Evolutionary conservation across 1,284 basidiomycete species (phyloP).

Genomic region (Cystobasidiaceae sp.): DNA sequence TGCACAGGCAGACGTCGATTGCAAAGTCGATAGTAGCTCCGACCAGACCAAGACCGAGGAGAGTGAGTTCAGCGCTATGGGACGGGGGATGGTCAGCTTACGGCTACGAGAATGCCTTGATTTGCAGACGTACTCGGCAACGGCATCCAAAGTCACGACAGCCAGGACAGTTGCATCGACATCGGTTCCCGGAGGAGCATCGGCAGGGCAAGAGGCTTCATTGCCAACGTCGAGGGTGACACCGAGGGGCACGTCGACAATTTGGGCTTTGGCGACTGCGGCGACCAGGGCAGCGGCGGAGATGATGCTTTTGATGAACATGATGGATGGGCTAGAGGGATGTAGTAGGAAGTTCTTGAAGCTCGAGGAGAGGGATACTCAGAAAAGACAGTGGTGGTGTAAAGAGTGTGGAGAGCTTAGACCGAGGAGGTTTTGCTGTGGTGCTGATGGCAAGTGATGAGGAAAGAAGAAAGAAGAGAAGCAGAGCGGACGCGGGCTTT

Average conservation of each 20-base stretch:
- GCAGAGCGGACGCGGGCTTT: neutral
- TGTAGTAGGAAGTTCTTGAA: neutral
- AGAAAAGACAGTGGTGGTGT: neutral
- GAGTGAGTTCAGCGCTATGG: neutral
- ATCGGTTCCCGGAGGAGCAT: constrained; percentile 6
- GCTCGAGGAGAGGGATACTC: no score
- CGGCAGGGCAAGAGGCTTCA: constrained; percentile 4
- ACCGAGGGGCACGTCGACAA: neutral
- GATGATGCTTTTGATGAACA: neutral
- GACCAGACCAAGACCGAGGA: neutral
- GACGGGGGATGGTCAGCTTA: neutral
- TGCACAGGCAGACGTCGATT: neutral
- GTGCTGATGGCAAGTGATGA: no score
- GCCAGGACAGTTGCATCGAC: constrained; percentile 6
- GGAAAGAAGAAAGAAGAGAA: constrained; percentile 2
- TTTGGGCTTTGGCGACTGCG: neutral
- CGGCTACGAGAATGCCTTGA: neutral
- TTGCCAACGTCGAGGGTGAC: constrained; percentile 2
- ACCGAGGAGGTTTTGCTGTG: neutral
- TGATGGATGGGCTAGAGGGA: neutral
- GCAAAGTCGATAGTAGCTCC: neutral
- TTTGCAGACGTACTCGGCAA: neutral
- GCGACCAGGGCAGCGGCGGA: neutral
- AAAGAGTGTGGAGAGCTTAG: constrained; percentile 1
- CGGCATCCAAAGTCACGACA: neutral